phyloP scores from a whole-genome alignment of 1,139 yeast species.

The Eremothecium gossypii region DNA sequence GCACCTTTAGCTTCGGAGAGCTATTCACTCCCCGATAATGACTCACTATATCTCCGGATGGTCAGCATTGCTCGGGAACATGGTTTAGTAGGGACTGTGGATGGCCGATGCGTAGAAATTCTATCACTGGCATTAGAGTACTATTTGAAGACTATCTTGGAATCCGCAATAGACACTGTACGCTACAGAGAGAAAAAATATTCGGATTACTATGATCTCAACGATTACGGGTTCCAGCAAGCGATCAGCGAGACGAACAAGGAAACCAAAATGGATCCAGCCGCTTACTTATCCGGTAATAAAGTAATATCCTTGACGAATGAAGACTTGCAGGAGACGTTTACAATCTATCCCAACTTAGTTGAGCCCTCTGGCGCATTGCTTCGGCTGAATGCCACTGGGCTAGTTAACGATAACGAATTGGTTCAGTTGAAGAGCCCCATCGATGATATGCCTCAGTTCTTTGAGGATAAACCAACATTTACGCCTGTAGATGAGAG shows the following conservation, averaged over 20 bases:
- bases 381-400: slow-evolving; percentile 41
- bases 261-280: slow-evolving; percentile 11
- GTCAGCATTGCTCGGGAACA: slow-evolving; percentile 82
- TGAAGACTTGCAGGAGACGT: slow-evolving; percentile 58
- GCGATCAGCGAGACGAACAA: slow-evolving; percentile 12
- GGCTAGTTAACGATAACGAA: slow-evolving; percentile 50
- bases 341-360: slow-evolving; percentile 56
- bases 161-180: slow-evolving; percentile 65
- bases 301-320: slow-evolving; percentile 42
- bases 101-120: slow-evolving; percentile 66
- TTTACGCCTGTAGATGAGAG: slow-evolving; percentile 27
- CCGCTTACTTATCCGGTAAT: slow-evolving; percentile 15
- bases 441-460: slow-evolving; percentile 31
- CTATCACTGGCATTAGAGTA: slow-evolving; percentile 69
- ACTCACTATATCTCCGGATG: slow-evolving; percentile 58
- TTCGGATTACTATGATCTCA: slow-evolving; percentile 36
- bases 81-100: slow-evolving; percentile 79
- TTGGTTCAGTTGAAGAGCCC: slow-evolving; percentile 35
- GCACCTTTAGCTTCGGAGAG: slow-evolving; percentile 73
- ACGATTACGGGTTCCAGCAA: slow-evolving; percentile 25
- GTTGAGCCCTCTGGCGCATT: slow-evolving; percentile 60
- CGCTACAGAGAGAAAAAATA: slow-evolving; percentile 50
- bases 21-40: slow-evolving; percentile 76
- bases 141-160: slow-evolving; percentile 66
- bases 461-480: slow-evolving; percentile 25